Base-by-base conservation (phyloP, 768 basidiomycete genomes). In the Tulasnella sp. region DNA sequence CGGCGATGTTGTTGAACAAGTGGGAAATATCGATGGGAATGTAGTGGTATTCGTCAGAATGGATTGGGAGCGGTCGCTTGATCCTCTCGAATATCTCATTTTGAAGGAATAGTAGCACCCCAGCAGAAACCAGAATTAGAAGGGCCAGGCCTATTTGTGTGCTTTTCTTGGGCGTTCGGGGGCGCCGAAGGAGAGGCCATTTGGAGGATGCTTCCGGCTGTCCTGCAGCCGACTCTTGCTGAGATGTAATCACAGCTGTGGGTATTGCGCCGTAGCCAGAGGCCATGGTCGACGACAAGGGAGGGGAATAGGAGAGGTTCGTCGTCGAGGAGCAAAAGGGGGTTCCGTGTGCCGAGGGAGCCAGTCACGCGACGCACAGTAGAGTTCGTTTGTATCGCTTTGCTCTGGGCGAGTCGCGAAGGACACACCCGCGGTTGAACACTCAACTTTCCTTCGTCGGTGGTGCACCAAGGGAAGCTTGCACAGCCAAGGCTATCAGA, bases 1-100 rank as follows among this genome's bases (percentile, higher is more conserved):
- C 82, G 16, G 79, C 82, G 12, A 44, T 60, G 46, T 83, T 83
- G 69, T 83, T 77, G 81, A 72, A 83, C 44, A 77, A 34, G 31
- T 80, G 76, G 8, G 81, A 76, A 72, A 83, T 60, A 41, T 82
- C 34, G 75, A 83, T 12, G 0, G 82, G 76, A 31, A 80, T 40
- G n/a, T 78, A 80, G 12, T 79, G 78, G 75, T 80, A 81, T 37
- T 58, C 58, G 60, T 50, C 64, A 7, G 40, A n/a, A 37, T 34
- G 41, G 40, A 40, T 42, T 42, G 74, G 40, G 24, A 75, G 74
- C 4, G 40, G 74, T 41, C 34, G 31, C 7, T 75, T 75, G 41
- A 75, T 69, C 31, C 64, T 34, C 12, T 69, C 64, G 20, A 69
- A 69, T 69, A 69, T 9, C 28, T 28, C 31, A 28, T 37, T 69